Percentiles rank a stretch among this genome's conserved stretches.
phyloP scores from a whole-genome alignment of 164 flowering plant genomes.

The Vitis rupestris region DNA sequence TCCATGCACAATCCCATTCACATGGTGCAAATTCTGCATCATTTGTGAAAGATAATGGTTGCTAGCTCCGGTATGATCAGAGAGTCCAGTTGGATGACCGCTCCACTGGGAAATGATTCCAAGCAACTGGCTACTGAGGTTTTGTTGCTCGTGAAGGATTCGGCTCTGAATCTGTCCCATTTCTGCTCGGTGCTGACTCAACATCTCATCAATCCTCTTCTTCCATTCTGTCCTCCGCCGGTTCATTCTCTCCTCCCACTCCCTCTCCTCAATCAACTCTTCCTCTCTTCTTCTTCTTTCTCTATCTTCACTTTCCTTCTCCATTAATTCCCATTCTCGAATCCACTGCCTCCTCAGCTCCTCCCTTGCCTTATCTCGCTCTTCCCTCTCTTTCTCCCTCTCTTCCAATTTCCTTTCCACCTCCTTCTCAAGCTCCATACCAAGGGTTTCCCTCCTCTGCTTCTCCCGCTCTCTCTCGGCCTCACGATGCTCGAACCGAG shows the following conservation, averaged over 20 bases:
- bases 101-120: slow-evolving; percentile 86
- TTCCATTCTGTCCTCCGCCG: slow-evolving; percentile 75
- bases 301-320: slow-evolving; percentile 60
- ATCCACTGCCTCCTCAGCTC: slow-evolving; percentile 50
- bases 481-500: slow-evolving; percentile 57
- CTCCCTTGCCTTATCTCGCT: slow-evolving; percentile 48
- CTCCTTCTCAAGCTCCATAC: slow-evolving; percentile 41
- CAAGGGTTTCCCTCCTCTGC: slow-evolving; percentile 43
- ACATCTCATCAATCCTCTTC: slow-evolving; percentile 72
- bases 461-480: slow-evolving; percentile 62
- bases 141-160: slow-evolving; percentile 82
- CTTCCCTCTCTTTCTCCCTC: slow-evolving; percentile 48
- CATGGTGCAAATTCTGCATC: slow-evolving; percentile 88
- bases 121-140: slow-evolving; percentile 64
- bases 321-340: slow-evolving; percentile 62
- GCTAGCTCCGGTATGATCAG: slow-evolving; percentile 68
- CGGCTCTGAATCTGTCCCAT: slow-evolving; percentile 81
- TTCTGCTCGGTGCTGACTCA: slow-evolving; percentile 64
- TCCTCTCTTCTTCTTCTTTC: slow-evolving; percentile 68
- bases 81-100: slow-evolving; percentile 60
- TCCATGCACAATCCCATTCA: slow-evolving; percentile 75
- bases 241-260: slow-evolving; percentile 82
- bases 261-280: slow-evolving; percentile 51
- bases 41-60: slow-evolving; percentile 83
- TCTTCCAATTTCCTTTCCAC: slow-evolving; percentile 46